phyloP scores from a whole-genome alignment of 768 basidiomycete species.

The Lactifluus piperatus region DNA sequence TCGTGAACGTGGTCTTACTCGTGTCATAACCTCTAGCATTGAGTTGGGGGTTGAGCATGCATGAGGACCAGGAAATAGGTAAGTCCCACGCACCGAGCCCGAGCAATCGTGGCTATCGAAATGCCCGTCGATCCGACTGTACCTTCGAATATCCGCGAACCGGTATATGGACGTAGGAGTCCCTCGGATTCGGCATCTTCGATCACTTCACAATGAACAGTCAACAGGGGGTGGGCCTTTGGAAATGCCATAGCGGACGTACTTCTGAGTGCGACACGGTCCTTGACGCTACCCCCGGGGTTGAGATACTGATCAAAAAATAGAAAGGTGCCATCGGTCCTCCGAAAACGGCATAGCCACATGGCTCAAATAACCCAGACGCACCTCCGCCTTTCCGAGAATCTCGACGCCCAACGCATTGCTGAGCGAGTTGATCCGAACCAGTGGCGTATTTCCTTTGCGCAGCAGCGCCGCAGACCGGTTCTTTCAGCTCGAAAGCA shows the following conservation, averaged over 20 bases:
- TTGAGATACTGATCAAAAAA: slow-evolving; percentile 74
- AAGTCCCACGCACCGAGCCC: slow-evolving; percentile 52
- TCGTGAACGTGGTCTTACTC: slow-evolving; percentile 40
- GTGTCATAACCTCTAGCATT: slow-evolving; percentile 74
- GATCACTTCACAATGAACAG: slow-evolving; percentile 55
- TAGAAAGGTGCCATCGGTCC: neutral
- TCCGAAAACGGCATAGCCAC: neutral
- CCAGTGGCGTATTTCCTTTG: slow-evolving; percentile 86
- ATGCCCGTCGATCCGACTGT: slow-evolving; percentile 96
- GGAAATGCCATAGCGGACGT: slow-evolving; percentile 21
- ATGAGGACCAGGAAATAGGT: neutral
- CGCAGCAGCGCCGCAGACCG: neutral
- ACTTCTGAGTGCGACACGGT: slow-evolving; percentile 93
- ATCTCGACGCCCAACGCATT: slow-evolving; percentile 90
- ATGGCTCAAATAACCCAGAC: slow-evolving; percentile 8
- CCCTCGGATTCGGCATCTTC: slow-evolving; percentile 85
- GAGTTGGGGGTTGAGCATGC: neutral
- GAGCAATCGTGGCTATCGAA: slow-evolving; percentile 88
- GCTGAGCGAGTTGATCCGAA: slow-evolving; percentile 87
- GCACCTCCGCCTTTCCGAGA: slow-evolving; percentile 88
- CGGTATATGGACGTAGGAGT: slow-evolving; percentile 73
- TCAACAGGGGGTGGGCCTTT: neutral
- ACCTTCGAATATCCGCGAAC: slow-evolving; percentile 93
- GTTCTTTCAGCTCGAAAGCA: neutral
- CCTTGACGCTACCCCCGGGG: slow-evolving; percentile 96